These are phyloP conservation scores for Ophiostoma australiae DNA, from an alignment of 2,329 filamentous ascomycete genomes.

Conservation along the genomic window DNA sequence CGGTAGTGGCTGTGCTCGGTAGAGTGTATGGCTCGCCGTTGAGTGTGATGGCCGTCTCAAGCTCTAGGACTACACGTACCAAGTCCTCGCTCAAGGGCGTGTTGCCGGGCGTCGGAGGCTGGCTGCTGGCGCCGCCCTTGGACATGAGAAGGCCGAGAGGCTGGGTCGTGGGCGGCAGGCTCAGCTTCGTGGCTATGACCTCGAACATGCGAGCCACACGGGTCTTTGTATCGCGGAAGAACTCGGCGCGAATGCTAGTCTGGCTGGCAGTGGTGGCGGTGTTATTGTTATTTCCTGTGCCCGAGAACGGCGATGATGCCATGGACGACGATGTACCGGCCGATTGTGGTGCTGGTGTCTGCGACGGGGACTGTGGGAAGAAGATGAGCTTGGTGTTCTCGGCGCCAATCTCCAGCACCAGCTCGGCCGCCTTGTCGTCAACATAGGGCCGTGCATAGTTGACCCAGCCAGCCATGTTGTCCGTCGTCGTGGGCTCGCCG, in stretches of 20 bases:
- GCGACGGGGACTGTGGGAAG: conserved; percentile 37
- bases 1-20: conserved; percentile 6
- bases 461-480: conserved; percentile 50
- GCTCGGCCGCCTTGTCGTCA: conserved; percentile 66
- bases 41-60: conserved; percentile 54
- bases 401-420: conserved; percentile 73
- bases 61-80: conserved; percentile 59
- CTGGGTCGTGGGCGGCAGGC: conserved; percentile 54
- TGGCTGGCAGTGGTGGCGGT: not conserved
- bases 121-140: conserved; percentile 51
- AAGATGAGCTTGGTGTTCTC: conserved; percentile 54
- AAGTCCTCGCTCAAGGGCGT: conserved; percentile 65
- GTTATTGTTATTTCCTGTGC: not conserved
- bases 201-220: conserved; percentile 70
- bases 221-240: conserved; percentile 65
- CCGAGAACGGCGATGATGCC: not conserved
- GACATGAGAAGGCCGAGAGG: conserved; percentile 29
- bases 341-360: not conserved
- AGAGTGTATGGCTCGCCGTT: conserved; percentile 49
- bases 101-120: conserved; percentile 62
- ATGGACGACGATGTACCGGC: not conserved
- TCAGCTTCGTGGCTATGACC: conserved; percentile 76
- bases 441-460: conserved; percentile 80
- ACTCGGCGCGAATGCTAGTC: conserved; percentile 57
- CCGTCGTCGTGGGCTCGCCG: conserved; percentile 39